These are phyloP conservation scores for Apophysomyces trapeziformis DNA, from an alignment of 371 early-diverging fungal genomes.

Conservation along the genomic window DNA sequence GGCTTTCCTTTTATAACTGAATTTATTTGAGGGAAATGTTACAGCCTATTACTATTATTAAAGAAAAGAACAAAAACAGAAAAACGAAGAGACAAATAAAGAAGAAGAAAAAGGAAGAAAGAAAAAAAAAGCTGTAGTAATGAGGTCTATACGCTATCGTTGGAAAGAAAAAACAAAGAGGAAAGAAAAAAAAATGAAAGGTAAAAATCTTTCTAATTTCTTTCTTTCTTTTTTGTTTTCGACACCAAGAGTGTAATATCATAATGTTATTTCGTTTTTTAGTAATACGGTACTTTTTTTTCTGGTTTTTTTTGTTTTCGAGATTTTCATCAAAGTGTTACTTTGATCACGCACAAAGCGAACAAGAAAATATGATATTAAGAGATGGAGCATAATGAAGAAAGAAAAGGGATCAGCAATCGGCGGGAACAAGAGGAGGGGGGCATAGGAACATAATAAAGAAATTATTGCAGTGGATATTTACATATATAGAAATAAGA, in stretches of 20 bases:
- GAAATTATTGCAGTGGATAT: slow-evolving; percentile 5
- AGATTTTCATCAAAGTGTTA: not conserved
- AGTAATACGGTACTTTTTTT: not conserved
- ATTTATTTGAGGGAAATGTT: not conserved
- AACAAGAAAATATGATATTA: not conserved
- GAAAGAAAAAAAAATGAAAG: too few species aligned
- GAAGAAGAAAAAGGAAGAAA: not conserved
- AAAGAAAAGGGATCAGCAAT: slow-evolving; percentile 5
- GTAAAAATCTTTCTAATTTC: not conserved
- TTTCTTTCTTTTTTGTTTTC: not conserved
- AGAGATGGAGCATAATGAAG: slow-evolving; percentile 12
- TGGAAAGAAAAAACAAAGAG: too few species aligned
- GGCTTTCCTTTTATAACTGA: not conserved
- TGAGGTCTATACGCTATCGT: not conserved
- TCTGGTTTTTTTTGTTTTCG: too few species aligned
- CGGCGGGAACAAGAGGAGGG: slow-evolving; percentile 10
- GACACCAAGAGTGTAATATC: too few species aligned
- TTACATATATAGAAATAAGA: slow-evolving; percentile 1
- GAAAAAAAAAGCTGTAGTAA: not conserved
- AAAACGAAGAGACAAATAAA: too few species aligned
- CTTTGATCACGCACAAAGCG: slow-evolving; percentile 1
- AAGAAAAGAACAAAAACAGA: too few species aligned
- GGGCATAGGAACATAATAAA: slow-evolving; percentile 13
- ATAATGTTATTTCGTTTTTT: too few species aligned
- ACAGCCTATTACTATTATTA: too few species aligned